A percentile compares a stretch with the other conserved stretches of the same genome.
phyloP scores from a whole-genome alignment of 495 filamentous ascomycete genomes.

The Aspergillus baeticus region DNA sequence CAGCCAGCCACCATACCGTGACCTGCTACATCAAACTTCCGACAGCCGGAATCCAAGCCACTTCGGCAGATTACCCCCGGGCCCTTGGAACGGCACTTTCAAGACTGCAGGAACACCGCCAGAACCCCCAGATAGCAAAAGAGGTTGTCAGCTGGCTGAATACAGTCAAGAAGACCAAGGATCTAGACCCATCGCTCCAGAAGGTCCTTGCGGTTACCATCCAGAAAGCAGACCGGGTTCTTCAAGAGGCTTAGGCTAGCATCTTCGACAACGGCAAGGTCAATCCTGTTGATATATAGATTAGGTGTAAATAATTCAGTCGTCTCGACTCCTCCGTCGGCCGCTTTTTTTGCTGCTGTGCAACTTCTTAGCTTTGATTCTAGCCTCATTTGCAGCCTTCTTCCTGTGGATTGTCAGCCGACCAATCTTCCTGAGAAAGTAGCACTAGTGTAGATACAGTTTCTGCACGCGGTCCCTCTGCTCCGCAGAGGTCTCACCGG shows the following conservation, averaged over 20 bases:
- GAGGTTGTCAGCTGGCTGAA: slow-evolving; percentile 62
- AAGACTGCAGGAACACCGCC: slow-evolving; percentile 48
- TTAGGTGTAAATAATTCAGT: slow-evolving; percentile 28
- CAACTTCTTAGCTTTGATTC: slow-evolving; percentile 72
- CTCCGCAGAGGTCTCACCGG: slow-evolving; percentile 62
- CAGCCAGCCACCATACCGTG: slow-evolving; percentile 56
- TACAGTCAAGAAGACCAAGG: slow-evolving; percentile 49
- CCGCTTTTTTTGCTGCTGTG: slow-evolving; percentile 78
- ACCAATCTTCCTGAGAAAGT: background rate
- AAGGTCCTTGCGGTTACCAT: slow-evolving; percentile 63
- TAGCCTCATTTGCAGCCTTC: slow-evolving; percentile 66
- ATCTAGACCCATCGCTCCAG: slow-evolving; percentile 63
- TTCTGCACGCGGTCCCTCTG: slow-evolving; percentile 58
- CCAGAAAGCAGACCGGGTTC: slow-evolving; percentile 35
- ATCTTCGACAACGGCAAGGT: background rate
- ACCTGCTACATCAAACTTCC: slow-evolving; percentile 72
- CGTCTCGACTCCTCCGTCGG: slow-evolving; percentile 53
- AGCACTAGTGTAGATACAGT: slow-evolving; percentile 51
- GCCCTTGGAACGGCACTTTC: slow-evolving; percentile 64
- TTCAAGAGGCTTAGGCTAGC: slow-evolving; percentile 22
- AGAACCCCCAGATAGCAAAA: slow-evolving; percentile 43
- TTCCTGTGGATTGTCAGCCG: slow-evolving; percentile 48
- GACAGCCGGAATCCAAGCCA: slow-evolving; percentile 60
- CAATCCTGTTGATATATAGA: slow-evolving; percentile 15
- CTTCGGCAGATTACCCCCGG: slow-evolving; percentile 69